Conservation (phyloP, 1,284 basidiomycete species). For the Naganishia liquefaciens region DNA sequence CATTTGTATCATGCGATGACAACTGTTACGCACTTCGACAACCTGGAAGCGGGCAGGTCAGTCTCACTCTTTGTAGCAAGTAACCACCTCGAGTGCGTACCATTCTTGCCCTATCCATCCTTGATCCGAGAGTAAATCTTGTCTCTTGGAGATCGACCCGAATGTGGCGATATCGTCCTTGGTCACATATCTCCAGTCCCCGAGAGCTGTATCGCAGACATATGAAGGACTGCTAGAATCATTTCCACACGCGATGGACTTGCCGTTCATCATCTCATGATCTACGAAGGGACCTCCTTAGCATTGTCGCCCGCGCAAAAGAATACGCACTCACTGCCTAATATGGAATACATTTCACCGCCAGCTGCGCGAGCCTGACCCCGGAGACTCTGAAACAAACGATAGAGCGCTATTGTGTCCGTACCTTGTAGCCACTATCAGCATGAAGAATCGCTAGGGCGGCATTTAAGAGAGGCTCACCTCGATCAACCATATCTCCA, state of each 20-base stretch:
- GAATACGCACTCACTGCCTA: conserved; percentile 62
- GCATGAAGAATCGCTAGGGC: neutral
- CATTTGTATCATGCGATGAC: neutral
- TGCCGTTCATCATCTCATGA: conserved; percentile 67
- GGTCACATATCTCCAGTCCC: conserved; percentile 67
- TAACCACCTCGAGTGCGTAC: conserved; percentile 42
- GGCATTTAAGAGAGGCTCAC: conserved; percentile 28
- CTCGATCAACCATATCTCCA: conserved; percentile 88
- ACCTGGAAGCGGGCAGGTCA: conserved; percentile 35
- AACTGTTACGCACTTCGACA: conserved; percentile 60
- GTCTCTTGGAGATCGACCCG: conserved; percentile 67
- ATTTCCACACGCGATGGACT: conserved; percentile 34
- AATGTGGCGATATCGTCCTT: conserved; percentile 76
- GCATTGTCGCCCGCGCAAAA: neutral
- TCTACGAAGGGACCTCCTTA: conserved; percentile 25
- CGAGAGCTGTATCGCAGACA: conserved; percentile 9
- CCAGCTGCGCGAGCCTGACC: conserved; percentile 68
- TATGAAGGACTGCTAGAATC: neutral
- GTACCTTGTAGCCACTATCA: conserved; percentile 62
- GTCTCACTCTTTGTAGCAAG: neutral
- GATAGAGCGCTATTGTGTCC: conserved; percentile 78
- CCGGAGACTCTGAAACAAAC: conserved; percentile 78
- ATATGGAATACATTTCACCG: conserved; percentile 70
- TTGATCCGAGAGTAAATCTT: conserved; percentile 65
- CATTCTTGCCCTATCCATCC: conserved; percentile 80